These are phyloP conservation scores for Trichothecium sympodiale DNA, from an alignment of 2,329 filamentous ascomycete genomes.

Conservation along the genomic window DNA sequence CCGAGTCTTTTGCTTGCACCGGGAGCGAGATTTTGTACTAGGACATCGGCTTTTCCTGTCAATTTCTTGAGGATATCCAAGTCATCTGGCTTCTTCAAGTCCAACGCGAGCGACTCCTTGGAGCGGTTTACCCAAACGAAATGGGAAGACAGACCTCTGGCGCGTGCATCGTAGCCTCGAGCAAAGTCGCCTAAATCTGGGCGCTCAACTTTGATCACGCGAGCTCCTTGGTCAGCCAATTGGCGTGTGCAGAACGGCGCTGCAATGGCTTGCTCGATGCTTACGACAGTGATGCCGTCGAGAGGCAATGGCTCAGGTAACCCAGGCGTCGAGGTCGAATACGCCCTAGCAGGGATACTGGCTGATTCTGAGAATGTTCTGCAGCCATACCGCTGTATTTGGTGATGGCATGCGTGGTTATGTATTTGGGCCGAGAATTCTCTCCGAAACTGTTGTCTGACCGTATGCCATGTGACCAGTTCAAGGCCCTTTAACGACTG, in stretches of 20 bases:
- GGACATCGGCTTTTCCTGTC: slow-evolving; percentile 32
- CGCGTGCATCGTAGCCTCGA: slow-evolving; percentile 36
- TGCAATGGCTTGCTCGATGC: slow-evolving; percentile 42
- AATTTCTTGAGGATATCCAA: slow-evolving; percentile 30
- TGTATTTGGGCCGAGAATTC: too few relatives aligned
- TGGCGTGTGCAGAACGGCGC: slow-evolving; percentile 44
- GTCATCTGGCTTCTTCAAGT: slow-evolving; percentile 33
- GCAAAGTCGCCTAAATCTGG: slow-evolving; percentile 41
- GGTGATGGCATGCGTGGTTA: too few relatives aligned
- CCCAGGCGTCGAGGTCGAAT: too few relatives aligned
- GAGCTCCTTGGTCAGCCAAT: slow-evolving; percentile 39
- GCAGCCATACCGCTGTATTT: too few relatives aligned
- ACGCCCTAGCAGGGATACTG: too few relatives aligned
- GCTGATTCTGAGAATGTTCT: too few relatives aligned
- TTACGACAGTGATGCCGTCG: slow-evolving; percentile 37
- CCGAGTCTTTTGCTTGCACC: slow-evolving; percentile 36
- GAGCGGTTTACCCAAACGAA: slow-evolving; percentile 46
- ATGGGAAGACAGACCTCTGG: slow-evolving; percentile 38
- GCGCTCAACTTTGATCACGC: slow-evolving; percentile 44
- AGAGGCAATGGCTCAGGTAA: slow-evolving; percentile 8
- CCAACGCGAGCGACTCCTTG: slow-evolving; percentile 39
- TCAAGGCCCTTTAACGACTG: too few relatives aligned
- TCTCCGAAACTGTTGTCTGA: too few relatives aligned
- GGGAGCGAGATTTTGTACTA: slow-evolving; percentile 42
- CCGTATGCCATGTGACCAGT: too few relatives aligned